A percentile compares a stretch with the other conserved stretches of the same genome.
Evolutionary conservation across 75 land plant genomes (phyloP).

Genomic region (Pseudotsuga menziesii): DNA sequence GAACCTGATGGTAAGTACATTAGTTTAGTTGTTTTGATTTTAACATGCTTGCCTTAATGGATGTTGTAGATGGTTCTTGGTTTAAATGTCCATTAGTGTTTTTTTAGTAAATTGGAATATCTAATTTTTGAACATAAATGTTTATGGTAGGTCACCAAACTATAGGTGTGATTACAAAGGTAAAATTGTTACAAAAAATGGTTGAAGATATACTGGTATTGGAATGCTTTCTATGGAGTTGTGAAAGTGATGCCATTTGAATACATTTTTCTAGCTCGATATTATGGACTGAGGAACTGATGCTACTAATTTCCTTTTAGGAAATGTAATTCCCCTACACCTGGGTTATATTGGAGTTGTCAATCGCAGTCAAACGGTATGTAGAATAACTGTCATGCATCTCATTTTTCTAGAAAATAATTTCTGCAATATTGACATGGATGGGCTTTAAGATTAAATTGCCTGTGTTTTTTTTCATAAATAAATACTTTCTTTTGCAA

Average conservation of each 20-base stretch:
- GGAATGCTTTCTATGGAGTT: not conserved
- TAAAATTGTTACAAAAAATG: constrained; percentile 12
- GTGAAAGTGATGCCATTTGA: not conserved
- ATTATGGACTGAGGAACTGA: constrained; percentile 97
- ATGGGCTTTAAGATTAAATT: too few species aligned
- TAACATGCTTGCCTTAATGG: not conserved
- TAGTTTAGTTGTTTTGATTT: not conserved
- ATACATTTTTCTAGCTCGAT: constrained; percentile 50
- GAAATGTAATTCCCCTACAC: constrained; percentile 77
- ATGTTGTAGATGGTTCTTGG: not conserved
- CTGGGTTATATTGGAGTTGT: constrained; percentile 95
- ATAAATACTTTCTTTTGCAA: too few species aligned
- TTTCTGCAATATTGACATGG: not conserved
- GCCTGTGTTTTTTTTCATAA: too few species aligned
- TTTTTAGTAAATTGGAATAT: not conserved
- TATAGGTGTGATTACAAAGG: constrained; percentile 94
- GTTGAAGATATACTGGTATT: not conserved
- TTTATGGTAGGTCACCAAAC: constrained; percentile 65
- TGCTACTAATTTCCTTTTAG: constrained; percentile 86
- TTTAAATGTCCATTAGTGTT: not conserved
- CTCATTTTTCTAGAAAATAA: not conserved
- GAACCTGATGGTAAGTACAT: constrained; percentile 74
- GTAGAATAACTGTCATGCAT: not conserved
- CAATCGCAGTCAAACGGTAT: constrained; percentile 90
- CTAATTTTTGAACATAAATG: not conserved